A percentile compares a stretch with the other conserved stretches of the same genome.
Conservation (phyloP, 257 asterid species). For the Solanum tarapatanum region DNA sequence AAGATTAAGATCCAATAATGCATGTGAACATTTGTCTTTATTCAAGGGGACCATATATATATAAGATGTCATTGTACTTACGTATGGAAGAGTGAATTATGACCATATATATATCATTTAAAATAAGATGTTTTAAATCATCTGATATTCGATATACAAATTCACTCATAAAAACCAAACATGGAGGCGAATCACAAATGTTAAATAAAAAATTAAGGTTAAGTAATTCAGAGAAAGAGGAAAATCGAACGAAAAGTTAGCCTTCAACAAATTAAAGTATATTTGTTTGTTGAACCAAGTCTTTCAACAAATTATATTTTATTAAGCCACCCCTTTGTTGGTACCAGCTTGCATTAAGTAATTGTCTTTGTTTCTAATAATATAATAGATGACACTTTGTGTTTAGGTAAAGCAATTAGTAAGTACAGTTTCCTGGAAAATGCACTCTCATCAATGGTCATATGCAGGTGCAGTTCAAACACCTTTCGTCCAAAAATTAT, state of each 20-base stretch:
- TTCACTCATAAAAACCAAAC: too few relatives aligned
- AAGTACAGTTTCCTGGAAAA: not conserved
- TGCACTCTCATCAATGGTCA: not conserved
- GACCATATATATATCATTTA: not conserved
- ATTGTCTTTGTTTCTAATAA: too few relatives aligned
- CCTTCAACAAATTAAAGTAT: too few relatives aligned
- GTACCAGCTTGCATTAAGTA: too few relatives aligned
- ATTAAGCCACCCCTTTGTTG: too few relatives aligned
- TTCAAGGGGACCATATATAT: not conserved
- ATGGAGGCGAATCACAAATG: too few relatives aligned
- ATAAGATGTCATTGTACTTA: not conserved
- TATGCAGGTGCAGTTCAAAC: fast-evolving
- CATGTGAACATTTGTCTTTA: not conserved
- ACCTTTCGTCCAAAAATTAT: too few relatives aligned
- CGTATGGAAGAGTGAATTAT: not conserved
- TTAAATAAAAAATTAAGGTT: too few relatives aligned
- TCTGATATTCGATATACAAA: not conserved
- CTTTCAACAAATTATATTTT: too few relatives aligned
- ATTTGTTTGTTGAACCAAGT: too few relatives aligned
- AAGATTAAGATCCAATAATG: not conserved
- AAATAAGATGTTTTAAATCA: not conserved
- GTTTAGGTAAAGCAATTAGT: not conserved
- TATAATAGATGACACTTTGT: not conserved
- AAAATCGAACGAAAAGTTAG: too few relatives aligned
- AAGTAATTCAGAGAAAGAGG: too few relatives aligned